phyloP scores from a whole-genome alignment of 176 grass and related monocot genomes.

The Aegilops bicornis region DNA sequence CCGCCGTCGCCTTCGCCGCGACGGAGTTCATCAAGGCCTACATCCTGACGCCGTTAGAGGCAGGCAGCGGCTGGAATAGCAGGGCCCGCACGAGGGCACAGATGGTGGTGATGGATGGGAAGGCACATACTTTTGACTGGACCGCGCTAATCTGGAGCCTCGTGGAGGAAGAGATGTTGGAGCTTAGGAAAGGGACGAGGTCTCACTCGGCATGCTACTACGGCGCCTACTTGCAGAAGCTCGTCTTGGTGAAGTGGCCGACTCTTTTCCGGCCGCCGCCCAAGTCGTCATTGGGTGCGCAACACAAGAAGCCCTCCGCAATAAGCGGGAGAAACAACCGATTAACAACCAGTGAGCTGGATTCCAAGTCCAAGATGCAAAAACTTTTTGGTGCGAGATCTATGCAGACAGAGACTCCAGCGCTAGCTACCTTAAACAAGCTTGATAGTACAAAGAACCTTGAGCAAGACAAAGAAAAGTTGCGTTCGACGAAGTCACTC shows the following conservation, averaged over 20 bases:
- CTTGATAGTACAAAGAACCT: background rate
- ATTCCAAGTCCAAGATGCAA: background rate
- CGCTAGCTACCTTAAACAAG: background rate
- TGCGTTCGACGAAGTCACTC: constrained; percentile 25
- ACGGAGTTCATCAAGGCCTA: background rate
- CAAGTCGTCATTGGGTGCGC: background rate
- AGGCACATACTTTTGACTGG: background rate
- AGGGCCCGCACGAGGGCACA: no score
- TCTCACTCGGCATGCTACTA: background rate
- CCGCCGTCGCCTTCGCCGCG: background rate
- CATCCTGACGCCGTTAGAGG: background rate
- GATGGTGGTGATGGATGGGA: background rate
- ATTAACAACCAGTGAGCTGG: background rate
- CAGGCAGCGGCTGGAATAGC: background rate
- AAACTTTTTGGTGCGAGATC: background rate
- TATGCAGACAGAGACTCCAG: background rate
- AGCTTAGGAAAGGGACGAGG: background rate
- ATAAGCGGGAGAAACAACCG: background rate
- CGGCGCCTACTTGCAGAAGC: background rate
- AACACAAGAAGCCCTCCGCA: background rate
- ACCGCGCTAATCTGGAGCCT: background rate
- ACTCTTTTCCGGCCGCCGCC: background rate
- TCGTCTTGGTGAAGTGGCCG: background rate
- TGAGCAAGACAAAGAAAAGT: background rate
- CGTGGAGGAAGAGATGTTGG: background rate